A percentile compares a stretch with the other conserved stretches of the same genome.
phyloP scores from a whole-genome alignment of 192 early-diverging fungal species.

The Umbelopsis ramanniana region DNA sequence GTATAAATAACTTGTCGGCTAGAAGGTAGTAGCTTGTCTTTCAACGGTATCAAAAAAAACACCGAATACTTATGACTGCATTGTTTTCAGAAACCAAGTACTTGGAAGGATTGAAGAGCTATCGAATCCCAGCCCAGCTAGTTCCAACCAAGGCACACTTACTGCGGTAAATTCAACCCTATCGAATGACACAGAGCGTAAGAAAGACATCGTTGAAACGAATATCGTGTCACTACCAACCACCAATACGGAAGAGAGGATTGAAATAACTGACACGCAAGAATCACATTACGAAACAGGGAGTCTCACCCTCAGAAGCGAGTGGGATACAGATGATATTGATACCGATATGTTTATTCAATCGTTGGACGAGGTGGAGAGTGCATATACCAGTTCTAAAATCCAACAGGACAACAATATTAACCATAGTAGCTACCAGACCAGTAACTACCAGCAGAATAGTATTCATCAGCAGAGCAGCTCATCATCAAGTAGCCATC shows the following conservation, averaged over 20 bases:
- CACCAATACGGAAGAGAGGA: neutral
- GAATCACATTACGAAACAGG: neutral
- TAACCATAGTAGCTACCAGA: too few species aligned
- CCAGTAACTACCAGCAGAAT: neutral
- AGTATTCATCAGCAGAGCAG: too few species aligned
- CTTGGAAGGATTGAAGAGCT: constrained; percentile 1
- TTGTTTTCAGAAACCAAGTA: neutral
- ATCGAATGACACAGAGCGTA: neutral
- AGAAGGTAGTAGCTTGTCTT: neutral
- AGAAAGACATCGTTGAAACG: neutral
- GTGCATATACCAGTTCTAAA: neutral
- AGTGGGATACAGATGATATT: constrained; percentile 1
- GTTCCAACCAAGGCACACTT: neutral
- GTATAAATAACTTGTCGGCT: neutral
- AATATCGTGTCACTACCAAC: neutral
- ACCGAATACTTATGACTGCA: too few species aligned
- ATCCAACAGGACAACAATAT: neutral
- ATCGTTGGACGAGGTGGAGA: constrained; percentile 9
- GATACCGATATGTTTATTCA: constrained; percentile 12
- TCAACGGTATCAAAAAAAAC: too few species aligned
- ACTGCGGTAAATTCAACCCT: neutral
- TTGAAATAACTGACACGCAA: neutral
- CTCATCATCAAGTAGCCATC: too few species aligned
- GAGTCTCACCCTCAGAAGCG: neutral
- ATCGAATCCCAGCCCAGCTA: neutral